These are phyloP conservation scores for Eucalyptus paniculata DNA, from an alignment of 345 rosid genomes.

Conservation along the genomic window DNA sequence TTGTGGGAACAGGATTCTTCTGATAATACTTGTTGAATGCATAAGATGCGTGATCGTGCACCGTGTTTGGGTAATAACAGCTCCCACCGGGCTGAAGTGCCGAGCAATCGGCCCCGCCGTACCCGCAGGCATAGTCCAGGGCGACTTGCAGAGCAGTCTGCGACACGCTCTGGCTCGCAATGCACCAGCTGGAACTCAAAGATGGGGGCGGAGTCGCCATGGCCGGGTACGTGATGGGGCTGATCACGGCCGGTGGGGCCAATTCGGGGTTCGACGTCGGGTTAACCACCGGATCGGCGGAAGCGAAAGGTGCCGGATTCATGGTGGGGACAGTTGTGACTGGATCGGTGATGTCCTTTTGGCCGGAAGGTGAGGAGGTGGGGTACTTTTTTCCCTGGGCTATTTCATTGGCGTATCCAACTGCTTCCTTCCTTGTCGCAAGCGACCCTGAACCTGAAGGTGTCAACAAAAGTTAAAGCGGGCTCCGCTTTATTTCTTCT, in stretches of 20 bases:
- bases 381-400: background rate
- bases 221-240: conserved; percentile 6
- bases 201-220: conserved; percentile 7
- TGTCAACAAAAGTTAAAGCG: background rate
- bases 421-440: background rate
- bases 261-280: conserved; percentile 41
- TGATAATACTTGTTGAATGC: conserved; percentile 74
- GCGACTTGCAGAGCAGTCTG: conserved; percentile 56
- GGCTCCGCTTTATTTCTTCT: background rate
- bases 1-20: conserved; percentile 60
- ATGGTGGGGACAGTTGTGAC: conserved; percentile 30
- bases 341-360: conserved; percentile 53
- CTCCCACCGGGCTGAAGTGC: conserved; percentile 49
- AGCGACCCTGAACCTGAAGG: conserved; percentile 10
- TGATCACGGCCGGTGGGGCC: conserved; percentile 6
- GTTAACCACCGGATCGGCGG: conserved; percentile 20
- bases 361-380: background rate
- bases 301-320: conserved; percentile 2
- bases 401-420: background rate
- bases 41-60: conserved; percentile 64
- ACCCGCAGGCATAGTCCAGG: conserved; percentile 83
- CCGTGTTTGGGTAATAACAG: conserved; percentile 50
- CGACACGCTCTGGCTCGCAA: conserved; percentile 65
- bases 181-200: conserved; percentile 62
- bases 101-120: conserved; percentile 69